Percentiles rank a stretch among this genome's conserved stretches.
These are phyloP conservation scores for Phalaenopsis equestris DNA, from an alignment of 106 monocot genomes.

Conservation along the genomic window DNA sequence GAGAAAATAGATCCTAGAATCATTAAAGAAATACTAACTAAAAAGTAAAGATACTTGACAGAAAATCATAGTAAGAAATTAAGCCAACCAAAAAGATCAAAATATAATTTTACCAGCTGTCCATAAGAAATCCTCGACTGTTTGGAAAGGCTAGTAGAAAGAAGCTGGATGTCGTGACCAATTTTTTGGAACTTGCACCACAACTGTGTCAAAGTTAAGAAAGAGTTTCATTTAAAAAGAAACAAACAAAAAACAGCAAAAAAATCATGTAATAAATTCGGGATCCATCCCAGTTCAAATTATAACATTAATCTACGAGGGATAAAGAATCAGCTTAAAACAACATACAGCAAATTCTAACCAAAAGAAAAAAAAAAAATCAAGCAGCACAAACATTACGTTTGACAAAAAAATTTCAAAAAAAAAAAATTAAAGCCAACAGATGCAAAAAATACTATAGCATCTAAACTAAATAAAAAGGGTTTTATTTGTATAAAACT, in stretches of 20 bases:
- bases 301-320: too few species aligned
- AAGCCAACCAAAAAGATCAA: not conserved
- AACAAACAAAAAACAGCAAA: not conserved
- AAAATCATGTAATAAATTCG: not conserved
- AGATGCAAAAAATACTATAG: too few species aligned
- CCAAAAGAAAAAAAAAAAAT: too few species aligned
- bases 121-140: slow-evolving; percentile 29
- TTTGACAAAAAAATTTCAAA: too few species aligned
- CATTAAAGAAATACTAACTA: not conserved
- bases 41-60: not conserved
- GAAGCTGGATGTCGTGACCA: slow-evolving; percentile 59
- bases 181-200: slow-evolving; percentile 53
- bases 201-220: slow-evolving; percentile 23
- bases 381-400: too few species aligned
- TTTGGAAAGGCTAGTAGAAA: slow-evolving; percentile 53
- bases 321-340: too few species aligned
- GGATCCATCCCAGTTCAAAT: not conserved
- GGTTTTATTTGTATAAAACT: not conserved
- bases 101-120: slow-evolving; percentile 34
- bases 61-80: not conserved
- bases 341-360: too few species aligned
- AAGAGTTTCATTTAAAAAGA: not conserved
- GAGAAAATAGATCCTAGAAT: not conserved
- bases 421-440: too few species aligned
- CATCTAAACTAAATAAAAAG: not conserved